Base-by-base conservation (phyloP, 306 rosid species). In the Rosa multiflora region DNA sequence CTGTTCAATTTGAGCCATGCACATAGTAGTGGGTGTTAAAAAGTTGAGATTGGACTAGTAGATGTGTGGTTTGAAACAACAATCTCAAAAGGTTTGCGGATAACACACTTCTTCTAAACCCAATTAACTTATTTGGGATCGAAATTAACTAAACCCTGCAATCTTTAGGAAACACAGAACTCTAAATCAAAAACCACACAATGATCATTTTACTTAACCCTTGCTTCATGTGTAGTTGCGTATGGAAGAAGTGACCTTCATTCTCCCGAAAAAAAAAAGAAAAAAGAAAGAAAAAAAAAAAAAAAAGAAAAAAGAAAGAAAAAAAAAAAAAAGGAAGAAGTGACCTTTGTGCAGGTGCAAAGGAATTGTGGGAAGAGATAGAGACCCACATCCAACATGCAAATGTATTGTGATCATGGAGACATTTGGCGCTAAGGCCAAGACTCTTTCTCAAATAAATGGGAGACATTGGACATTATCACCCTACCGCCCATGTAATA, bases 401-500 rank as follows among this genome's bases (percentile, higher is more conserved):
- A 2, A 29, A 58, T 75, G 89, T 75, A 76, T 77, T 26, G 82
- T 73, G 73, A 55, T 83, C 70, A 70, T 64, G 89, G 82, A 76
- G 92, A 82, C 89, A 82, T 13, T 62, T 80, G 43, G 87, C 78
- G 51, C 86, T 43, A 21, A 62, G 82, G 80, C 83, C 86, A 48
- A 83, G 56, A 83, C 83, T 76, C 63, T 35, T 80, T 80, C 77
- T n/a, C 66, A 70, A 48, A 80, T 35, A 82, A 76, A 74, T 62
- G 76, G 86, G 95, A 83, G 81, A 83, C 87, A 83, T 4, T 75
- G 76, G 81, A 82, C 90, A 71, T 73, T 43, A 63, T 89, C 80
- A 76, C 78, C 81, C 81, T 69, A 73, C 79, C 82, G 62, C 73
- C 75, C 82, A 37, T 39, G 71, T 66, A 66, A 17, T 8, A 35